Percentiles rank a stretch among this genome's conserved stretches.
Conservation (phyloP, 177 flowering plant genomes). For the Vitis hybrid region DNA sequence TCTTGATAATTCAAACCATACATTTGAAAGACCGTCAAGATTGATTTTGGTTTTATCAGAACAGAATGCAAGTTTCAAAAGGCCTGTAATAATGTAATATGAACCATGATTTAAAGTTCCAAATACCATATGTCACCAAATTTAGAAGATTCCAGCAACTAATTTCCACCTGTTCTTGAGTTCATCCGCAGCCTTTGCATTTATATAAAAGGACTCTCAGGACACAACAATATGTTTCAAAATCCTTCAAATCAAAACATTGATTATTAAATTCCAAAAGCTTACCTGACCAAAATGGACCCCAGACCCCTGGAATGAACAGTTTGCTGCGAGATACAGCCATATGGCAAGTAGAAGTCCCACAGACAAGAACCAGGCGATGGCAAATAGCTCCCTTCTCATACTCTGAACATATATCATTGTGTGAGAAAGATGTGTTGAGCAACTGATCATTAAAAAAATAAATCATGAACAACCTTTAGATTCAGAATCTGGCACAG, state of each 20-base stretch:
- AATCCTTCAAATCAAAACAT: not conserved
- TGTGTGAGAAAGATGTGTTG: slow-evolving; percentile 4
- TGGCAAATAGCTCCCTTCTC: slow-evolving; percentile 61
- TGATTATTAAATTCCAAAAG: slow-evolving; percentile 6
- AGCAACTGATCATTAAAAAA: not conserved
- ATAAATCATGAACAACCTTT: slow-evolving; percentile 41
- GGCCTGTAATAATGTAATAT: too few species aligned
- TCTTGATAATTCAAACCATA: too few species aligned
- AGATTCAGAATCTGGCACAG: slow-evolving; percentile 35
- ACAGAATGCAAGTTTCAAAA: too few species aligned
- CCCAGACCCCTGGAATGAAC: slow-evolving; percentile 98
- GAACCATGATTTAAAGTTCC: too few species aligned
- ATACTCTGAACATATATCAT: slow-evolving; percentile 36
- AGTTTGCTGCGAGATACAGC: slow-evolving; percentile 71
- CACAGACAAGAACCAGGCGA: slow-evolving; percentile 92
- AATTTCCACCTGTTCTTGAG: not conserved
- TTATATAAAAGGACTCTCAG: too few species aligned
- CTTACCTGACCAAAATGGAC: slow-evolving; percentile 97
- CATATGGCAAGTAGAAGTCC: slow-evolving; percentile 99
- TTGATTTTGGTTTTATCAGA: too few species aligned
- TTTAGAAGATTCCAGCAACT: not conserved
- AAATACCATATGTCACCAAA: not conserved
- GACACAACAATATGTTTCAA: not conserved
- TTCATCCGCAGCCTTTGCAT: too few species aligned
- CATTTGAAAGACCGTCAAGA: too few species aligned